A percentile compares a stretch with the other conserved stretches of the same genome.
Evolutionary conservation across 306 rosid species (phyloP).

Genomic region (Sicyos baderoa): DNA sequence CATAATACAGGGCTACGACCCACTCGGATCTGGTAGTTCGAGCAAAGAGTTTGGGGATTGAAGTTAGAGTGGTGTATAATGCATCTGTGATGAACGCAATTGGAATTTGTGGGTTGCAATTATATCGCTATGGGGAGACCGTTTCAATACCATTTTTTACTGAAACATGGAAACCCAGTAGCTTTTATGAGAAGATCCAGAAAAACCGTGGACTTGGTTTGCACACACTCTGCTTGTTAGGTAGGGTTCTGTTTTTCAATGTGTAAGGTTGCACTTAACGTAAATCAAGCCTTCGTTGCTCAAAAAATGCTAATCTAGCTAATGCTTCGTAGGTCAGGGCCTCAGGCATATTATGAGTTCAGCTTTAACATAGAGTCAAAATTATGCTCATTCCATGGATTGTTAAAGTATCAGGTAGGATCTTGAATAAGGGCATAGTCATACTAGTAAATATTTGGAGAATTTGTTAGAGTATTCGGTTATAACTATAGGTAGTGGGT

Average conservation of each 20-base stretch:
- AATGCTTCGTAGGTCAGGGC: too few species aligned
- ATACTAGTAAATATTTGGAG: too few species aligned
- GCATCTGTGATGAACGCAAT: constrained; percentile 86
- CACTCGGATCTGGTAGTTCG: constrained; percentile 80
- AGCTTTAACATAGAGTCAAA: too few species aligned
- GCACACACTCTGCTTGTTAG: constrained; percentile 49
- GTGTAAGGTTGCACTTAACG: background rate
- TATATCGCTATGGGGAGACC: constrained; percentile 80
- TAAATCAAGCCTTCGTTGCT: background rate
- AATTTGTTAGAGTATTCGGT: too few species aligned
- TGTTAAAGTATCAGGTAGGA: background rate
- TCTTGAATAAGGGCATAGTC: too few species aligned
- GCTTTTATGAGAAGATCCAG: constrained; percentile 80
- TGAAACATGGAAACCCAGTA: constrained; percentile 79
- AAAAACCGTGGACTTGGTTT: constrained; percentile 42
- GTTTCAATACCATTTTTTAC: constrained; percentile 79
- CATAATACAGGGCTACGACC: constrained; percentile 55
- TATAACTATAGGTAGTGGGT: too few species aligned
- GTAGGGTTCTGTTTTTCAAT: constrained; percentile 23
- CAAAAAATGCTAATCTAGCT: background rate
- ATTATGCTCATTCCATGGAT: background rate
- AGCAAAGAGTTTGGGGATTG: constrained; percentile 68
- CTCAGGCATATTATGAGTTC: too few species aligned
- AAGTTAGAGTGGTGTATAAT: constrained; percentile 60
- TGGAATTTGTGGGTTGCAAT: constrained; percentile 79